A percentile compares a stretch with the other conserved stretches of the same genome.
Evolutionary conservation across 495 filamentous ascomycete genomes (phyloP).

Genomic region (Penicillium argentinense): DNA sequence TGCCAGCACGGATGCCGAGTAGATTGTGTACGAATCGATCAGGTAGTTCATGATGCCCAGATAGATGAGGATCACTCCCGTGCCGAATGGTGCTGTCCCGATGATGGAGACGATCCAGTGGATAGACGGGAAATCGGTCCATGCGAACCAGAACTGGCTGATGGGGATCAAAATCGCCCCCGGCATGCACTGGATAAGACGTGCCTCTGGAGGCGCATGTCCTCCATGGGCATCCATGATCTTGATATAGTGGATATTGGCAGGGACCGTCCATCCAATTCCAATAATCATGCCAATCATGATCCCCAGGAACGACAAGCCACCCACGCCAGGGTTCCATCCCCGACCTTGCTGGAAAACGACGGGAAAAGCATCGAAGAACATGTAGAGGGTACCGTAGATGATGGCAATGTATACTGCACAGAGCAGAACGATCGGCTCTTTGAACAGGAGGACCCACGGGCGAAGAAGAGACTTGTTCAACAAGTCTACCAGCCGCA

Average conservation of each 20-base stretch:
- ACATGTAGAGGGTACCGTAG: slow-evolving; percentile 67
- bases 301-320: slow-evolving; percentile 69
- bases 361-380: slow-evolving; percentile 48
- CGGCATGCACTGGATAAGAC: slow-evolving; percentile 14
- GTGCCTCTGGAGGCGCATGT: slow-evolving; percentile 19
- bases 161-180: slow-evolving; percentile 2
- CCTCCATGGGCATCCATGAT: slow-evolving; percentile 29
- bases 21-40: slow-evolving; percentile 70
- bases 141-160: slow-evolving; percentile 53
- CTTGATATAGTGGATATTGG: slow-evolving; percentile 23
- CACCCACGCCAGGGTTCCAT: slow-evolving; percentile 22
- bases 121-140: slow-evolving; percentile 18
- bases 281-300: slow-evolving; percentile 66
- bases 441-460: slow-evolving; percentile 19
- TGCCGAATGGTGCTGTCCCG: slow-evolving; percentile 59
- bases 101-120: slow-evolving; percentile 56
- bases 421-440: slow-evolving; percentile 34
- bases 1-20: slow-evolving; percentile 67
- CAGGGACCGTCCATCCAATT: slow-evolving; percentile 24
- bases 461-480: slow-evolving; percentile 26
- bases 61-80: slow-evolving; percentile 63
- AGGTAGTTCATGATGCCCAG: slow-evolving; percentile 65
- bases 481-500: slow-evolving; percentile 5
- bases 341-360: slow-evolving; percentile 2
- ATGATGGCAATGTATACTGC: slow-evolving; percentile 62